These are phyloP conservation scores for Cryphonectria naterciae DNA, from an alignment of 2,329 filamentous ascomycete species.

Conservation along the genomic window DNA sequence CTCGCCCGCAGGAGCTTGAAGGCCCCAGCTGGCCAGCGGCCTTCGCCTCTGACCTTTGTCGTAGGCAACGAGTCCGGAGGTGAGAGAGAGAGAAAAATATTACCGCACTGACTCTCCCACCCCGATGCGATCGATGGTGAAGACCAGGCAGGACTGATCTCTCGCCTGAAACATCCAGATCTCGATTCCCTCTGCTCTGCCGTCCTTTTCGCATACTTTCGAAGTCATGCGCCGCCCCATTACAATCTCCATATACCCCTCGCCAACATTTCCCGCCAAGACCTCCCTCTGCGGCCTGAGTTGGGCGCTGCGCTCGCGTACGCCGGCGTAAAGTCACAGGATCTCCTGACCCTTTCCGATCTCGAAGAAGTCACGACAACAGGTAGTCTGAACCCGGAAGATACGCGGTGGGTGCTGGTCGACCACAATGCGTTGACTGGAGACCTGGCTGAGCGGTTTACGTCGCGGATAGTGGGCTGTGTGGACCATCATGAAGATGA, in stretches of 20 bases:
- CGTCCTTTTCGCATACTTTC: slow-evolving; percentile 74
- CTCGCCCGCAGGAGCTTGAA: slow-evolving; percentile 53
- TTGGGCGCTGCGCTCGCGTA: slow-evolving; percentile 66
- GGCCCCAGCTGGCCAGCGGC: slow-evolving; percentile 48
- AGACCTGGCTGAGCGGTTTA: slow-evolving; percentile 57
- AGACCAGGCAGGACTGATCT: background rate
- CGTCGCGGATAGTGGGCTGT: slow-evolving; percentile 61
- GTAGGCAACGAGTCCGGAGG: slow-evolving; percentile 71
- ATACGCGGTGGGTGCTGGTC: slow-evolving; percentile 73
- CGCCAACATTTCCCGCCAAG: slow-evolving; percentile 69
- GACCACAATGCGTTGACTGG: slow-evolving; percentile 80
- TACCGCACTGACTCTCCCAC: too few relatives aligned
- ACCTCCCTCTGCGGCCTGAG: slow-evolving; percentile 74
- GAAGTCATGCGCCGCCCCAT: slow-evolving; percentile 57
- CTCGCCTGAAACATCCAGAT: slow-evolving; percentile 50
- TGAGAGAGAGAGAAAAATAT: slow-evolving; percentile 33
- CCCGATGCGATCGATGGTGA: too few relatives aligned
- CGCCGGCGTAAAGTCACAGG: slow-evolving; percentile 60
- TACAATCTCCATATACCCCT: slow-evolving; percentile 70
- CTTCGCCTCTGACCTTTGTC: slow-evolving; percentile 61
- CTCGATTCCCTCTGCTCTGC: slow-evolving; percentile 80
- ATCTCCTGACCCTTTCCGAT: slow-evolving; percentile 67
- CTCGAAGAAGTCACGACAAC: slow-evolving; percentile 40
- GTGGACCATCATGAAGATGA: slow-evolving; percentile 85
- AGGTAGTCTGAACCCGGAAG: slow-evolving; percentile 50